Evolutionary conservation across 2,329 filamentous ascomycete genomes (phyloP).

Genomic region (Epichloe sylvatica): DNA sequence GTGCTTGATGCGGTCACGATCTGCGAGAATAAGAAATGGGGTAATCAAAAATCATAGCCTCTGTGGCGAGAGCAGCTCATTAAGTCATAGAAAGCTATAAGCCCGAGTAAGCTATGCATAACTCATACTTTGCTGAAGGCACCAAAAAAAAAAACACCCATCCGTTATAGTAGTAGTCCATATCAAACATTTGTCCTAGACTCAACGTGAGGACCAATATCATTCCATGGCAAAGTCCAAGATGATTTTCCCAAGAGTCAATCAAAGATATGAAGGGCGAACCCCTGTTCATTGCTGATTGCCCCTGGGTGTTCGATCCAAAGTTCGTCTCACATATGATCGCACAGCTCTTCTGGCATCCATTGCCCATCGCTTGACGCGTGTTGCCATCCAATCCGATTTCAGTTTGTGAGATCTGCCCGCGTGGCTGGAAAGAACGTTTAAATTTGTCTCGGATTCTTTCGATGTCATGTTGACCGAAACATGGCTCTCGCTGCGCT

Average conservation of each 20-base stretch:
- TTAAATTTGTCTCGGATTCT: conserved; percentile 1
- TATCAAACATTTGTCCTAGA: background rate
- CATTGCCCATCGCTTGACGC: conserved; percentile 21
- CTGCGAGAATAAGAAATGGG: background rate
- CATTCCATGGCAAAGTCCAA: conserved; percentile 1
- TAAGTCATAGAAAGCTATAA: background rate
- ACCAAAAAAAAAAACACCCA: too few relatives aligned
- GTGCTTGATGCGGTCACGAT: too few relatives aligned
- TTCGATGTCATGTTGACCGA: conserved; percentile 2
- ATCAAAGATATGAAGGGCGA: background rate
- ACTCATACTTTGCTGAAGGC: background rate
- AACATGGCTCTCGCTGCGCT: conserved; percentile 2
- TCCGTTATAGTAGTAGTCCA: background rate
- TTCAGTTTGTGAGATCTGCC: conserved; percentile 1
- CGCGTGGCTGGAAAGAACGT: conserved; percentile 1
- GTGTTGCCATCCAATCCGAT: conserved; percentile 12
- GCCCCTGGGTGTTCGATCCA: conserved; percentile 17
- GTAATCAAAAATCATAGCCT: background rate
- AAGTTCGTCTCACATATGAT: conserved; percentile 18
- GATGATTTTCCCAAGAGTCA: conserved; percentile 2
- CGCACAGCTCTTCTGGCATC: conserved; percentile 20
- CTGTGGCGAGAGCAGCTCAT: background rate
- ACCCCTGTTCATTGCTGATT: conserved; percentile 1
- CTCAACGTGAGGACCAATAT: background rate
- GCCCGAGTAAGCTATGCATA: background rate